phyloP scores from a whole-genome alignment of 2,329 filamentous ascomycete species.

The Penicillium palitans region DNA sequence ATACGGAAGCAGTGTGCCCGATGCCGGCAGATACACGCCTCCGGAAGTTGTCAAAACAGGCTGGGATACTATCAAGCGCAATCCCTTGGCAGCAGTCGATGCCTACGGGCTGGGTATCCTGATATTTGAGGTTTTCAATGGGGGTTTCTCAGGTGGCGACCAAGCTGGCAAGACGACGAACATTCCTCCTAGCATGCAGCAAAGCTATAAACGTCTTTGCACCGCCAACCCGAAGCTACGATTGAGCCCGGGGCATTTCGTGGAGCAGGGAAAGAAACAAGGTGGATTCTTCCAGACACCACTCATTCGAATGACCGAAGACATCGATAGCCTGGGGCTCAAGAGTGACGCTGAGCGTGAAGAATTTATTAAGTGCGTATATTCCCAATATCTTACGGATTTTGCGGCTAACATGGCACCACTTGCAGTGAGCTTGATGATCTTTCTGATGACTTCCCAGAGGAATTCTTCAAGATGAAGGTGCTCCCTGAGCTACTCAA shows the following conservation, averaged over 20 bases:
- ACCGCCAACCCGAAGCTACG: slow-evolving; percentile 88
- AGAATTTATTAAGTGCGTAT: slow-evolving; percentile 68
- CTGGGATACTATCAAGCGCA: slow-evolving; percentile 88
- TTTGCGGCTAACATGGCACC: slow-evolving; percentile 22
- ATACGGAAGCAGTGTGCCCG: slow-evolving; percentile 83
- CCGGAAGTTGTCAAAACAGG: slow-evolving; percentile 82
- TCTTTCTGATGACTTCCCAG: slow-evolving; percentile 89
- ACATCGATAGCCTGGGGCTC: slow-evolving; percentile 86
- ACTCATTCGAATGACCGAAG: slow-evolving; percentile 86
- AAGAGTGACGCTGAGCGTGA: slow-evolving; percentile 84
- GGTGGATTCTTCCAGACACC: slow-evolving; percentile 92
- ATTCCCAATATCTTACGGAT: neutral
- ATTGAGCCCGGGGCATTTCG: slow-evolving; percentile 77
- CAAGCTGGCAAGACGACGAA: slow-evolving; percentile 83
- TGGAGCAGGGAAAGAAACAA: slow-evolving; percentile 80
- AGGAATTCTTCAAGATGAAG: slow-evolving; percentile 98
- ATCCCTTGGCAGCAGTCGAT: slow-evolving; percentile 78
- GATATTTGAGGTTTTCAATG: slow-evolving; percentile 90
- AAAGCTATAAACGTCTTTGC: slow-evolving; percentile 84
- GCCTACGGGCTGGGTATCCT: slow-evolving; percentile 82
- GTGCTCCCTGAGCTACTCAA: slow-evolving; percentile 94
- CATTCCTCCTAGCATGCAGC: slow-evolving; percentile 83
- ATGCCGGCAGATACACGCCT: slow-evolving; percentile 78
- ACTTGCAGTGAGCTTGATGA: slow-evolving; percentile 69
- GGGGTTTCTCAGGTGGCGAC: slow-evolving; percentile 71